Evolutionary conservation across 352 stramenopile species (phyloP), one percentile per base, ranked within the genome.

Genomic region (Pythium brachiatum): DNA sequence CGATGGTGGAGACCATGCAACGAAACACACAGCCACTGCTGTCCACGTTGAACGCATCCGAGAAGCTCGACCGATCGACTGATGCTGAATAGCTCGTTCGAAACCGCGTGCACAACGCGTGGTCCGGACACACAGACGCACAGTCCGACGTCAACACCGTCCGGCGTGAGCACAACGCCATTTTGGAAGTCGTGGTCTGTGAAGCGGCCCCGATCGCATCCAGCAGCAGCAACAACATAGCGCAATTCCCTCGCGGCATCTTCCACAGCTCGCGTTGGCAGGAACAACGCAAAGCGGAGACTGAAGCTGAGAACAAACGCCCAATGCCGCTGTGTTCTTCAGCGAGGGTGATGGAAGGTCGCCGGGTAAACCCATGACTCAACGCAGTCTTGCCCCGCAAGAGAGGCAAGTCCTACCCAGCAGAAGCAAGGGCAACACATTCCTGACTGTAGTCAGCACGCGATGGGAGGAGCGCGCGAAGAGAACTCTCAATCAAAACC

Each of bases 141-240:
- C 46, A 63, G 31, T 63, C 16, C 11, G 31, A 52, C 23, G 57
- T 63, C 29, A 63, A n/a, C 31, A 55, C 23, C 11, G 57, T 39
- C 9, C 46, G 57, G 15, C 36, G n/a, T 1, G 47, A 46, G 26
- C 57, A 63, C 20, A 26, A 13, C n/a, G 52, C 25, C 53, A 34
- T 34, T 34, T 34, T 9, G 29, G 38, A 20, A n/a, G 27, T 23
- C 26, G 53, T 15, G 16, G 38, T 27, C 39, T 25, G 27, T 11
- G 53, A 20, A 16, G 41, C 13, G 18, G 41, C 41, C 5, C 8
- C 25, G 0, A 47, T 26, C 41, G 25, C 41, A 18, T 23, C 9
- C 27, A 39, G 4, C 23, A 23, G 3, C 27, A 16, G 15, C 46
- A 48, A 18, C n/a, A 27, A 9, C 41, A 11, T 16, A 4, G 20